These are phyloP conservation scores for Acacia concinna DNA, from an alignment of 331 rosid species.

Conservation along the genomic window DNA sequence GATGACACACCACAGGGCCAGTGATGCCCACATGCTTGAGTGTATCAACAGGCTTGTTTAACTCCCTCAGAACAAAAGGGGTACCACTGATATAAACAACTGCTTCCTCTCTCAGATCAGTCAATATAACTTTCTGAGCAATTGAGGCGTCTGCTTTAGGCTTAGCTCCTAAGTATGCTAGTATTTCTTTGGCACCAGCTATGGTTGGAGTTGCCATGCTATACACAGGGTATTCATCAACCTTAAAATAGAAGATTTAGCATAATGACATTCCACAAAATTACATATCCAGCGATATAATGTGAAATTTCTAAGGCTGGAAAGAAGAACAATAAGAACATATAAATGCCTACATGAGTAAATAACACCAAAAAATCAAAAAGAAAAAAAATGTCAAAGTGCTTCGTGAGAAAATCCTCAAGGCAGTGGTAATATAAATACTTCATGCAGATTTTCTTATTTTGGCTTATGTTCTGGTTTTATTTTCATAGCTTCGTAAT, in stretches of 20 bases:
- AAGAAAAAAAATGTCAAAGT: background rate
- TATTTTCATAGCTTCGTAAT: background rate
- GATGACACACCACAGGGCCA: slow-evolving; percentile 69
- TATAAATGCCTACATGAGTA: background rate
- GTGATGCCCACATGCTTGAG: slow-evolving; percentile 83
- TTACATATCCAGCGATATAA: background rate
- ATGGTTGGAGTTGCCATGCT: background rate
- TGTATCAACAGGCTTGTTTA: slow-evolving; percentile 75
- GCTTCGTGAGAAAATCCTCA: slow-evolving; percentile 1
- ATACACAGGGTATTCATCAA: background rate
- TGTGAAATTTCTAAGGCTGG: background rate
- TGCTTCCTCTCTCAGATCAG: slow-evolving; percentile 80
- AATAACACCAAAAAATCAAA: background rate
- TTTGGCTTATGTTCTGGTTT: background rate
- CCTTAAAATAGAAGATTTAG: slow-evolving; percentile 38
- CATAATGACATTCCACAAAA: background rate
- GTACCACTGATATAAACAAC: slow-evolving; percentile 69
- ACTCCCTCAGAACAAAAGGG: slow-evolving; percentile 79
- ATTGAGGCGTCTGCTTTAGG: slow-evolving; percentile 43
- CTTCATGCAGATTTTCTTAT: background rate
- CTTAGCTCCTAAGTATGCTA: slow-evolving; percentile 61
- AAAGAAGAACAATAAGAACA: slow-evolving; percentile 6
- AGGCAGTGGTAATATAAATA: background rate
- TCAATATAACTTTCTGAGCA: slow-evolving; percentile 55
- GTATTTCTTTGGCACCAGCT: slow-evolving; percentile 15